Evolutionary conservation across 176 grass and related monocot genomes (phyloP).

Genomic region (Paspalum notatum): DNA sequence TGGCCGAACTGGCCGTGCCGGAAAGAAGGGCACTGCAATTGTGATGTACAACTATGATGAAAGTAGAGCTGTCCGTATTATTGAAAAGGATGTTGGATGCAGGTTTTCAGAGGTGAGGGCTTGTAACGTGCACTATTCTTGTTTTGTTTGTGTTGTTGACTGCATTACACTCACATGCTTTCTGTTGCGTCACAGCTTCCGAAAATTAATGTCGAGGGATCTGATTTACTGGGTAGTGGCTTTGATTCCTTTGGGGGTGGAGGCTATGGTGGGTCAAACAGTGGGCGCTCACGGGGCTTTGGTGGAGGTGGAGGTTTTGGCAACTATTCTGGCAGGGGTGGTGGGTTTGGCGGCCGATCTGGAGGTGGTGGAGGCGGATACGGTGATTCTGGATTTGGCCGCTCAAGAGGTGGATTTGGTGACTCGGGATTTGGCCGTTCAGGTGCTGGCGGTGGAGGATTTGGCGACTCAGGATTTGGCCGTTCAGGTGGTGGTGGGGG

Average conservation of each 20-base stretch:
- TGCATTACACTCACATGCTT: conserved; percentile 26
- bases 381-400: conserved; percentile 44
- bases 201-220: conserved; percentile 69
- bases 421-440: conserved; percentile 37
- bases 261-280: conserved; percentile 15
- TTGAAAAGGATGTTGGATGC: conserved; percentile 80
- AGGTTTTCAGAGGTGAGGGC: conserved; percentile 73
- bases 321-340: neutral
- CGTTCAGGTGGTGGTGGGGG: conserved; percentile 48
- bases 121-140: neutral
- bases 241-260: conserved; percentile 63
- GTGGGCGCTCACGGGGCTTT: conserved; percentile 21
- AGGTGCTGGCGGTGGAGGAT: conserved; percentile 51
- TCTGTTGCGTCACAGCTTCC: conserved; percentile 60
- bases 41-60: conserved; percentile 66
- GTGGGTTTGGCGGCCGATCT: conserved; percentile 43
- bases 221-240: conserved; percentile 61
- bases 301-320: conserved; percentile 38
- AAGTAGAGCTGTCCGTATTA: conserved; percentile 57
- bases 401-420: conserved; percentile 44
- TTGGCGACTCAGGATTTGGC: conserved; percentile 32
- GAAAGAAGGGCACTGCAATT: conserved; percentile 91
- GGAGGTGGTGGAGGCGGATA: conserved; percentile 34
- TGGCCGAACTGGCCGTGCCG: conserved; percentile 95
- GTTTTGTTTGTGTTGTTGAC: neutral